Percentiles rank a stretch among this genome's conserved stretches.
Evolutionary conservation across 192 early-diverging fungal species (phyloP).

Genomic region (Coemansia guatemalensis): DNA sequence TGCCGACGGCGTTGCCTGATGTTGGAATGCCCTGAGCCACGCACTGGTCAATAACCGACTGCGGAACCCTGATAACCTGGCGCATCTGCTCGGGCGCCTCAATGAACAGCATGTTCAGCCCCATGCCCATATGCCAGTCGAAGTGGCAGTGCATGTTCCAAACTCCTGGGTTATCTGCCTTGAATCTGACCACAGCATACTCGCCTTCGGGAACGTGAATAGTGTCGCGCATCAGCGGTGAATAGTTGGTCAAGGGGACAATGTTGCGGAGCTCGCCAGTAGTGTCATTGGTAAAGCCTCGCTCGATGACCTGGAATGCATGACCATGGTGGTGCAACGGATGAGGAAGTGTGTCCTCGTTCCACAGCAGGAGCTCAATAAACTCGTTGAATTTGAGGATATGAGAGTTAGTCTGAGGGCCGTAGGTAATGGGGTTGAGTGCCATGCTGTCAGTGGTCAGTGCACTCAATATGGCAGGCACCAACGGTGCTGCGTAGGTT

Average conservation of each 20-base stretch:
- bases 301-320: constrained; percentile 73
- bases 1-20: constrained; percentile 30
- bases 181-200: constrained; percentile 68
- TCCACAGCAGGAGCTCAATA: constrained; percentile 72
- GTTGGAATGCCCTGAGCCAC: constrained; percentile 15
- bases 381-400: constrained; percentile 62
- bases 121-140: constrained; percentile 60
- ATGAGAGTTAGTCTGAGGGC: constrained; percentile 61
- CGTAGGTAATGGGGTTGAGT: constrained; percentile 60
- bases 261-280: constrained; percentile 50
- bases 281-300: constrained; percentile 36
- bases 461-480: constrained; percentile 66
- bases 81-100: constrained; percentile 27
- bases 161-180: constrained; percentile 77
- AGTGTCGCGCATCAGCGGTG: constrained; percentile 59
- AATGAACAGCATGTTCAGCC: constrained; percentile 64
- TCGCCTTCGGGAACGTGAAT: constrained; percentile 60
- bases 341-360: constrained; percentile 64
- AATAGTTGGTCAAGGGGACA: constrained; percentile 10
- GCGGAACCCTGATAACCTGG: constrained; percentile 14
- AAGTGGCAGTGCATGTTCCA: constrained; percentile 87
- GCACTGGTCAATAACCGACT: constrained; percentile 35
- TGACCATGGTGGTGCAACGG: constrained; percentile 85
- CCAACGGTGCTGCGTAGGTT: constrained; percentile 58
- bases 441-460: constrained; percentile 57